These are phyloP conservation scores for Phytophthora sp. DNA, from an alignment of 352 stramenopile genomes.

Conservation along the genomic window DNA sequence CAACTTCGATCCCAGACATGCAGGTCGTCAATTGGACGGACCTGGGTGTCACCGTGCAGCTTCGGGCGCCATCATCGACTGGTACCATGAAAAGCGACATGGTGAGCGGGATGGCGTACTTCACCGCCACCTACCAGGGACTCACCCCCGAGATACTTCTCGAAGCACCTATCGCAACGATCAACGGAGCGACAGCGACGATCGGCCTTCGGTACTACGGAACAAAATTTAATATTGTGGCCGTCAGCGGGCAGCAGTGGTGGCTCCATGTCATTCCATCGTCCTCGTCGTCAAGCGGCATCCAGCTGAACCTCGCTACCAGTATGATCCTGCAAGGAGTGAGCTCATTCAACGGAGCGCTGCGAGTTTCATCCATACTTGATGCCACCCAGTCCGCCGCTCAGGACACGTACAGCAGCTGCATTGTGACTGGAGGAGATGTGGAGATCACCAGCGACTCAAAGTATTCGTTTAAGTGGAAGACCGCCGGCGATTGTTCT, in stretches of 20 bases:
- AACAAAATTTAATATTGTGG: conserved; percentile 54
- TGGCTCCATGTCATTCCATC: conserved; percentile 54
- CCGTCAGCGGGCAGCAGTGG: conserved; percentile 65
- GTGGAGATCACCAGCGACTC: conserved; percentile 50
- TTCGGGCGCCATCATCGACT: conserved; percentile 32
- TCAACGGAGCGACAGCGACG: conserved; percentile 47
- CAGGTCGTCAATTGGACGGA: conserved; percentile 71
- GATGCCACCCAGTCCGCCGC: conserved; percentile 44
- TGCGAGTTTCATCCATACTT: conserved; percentile 54
- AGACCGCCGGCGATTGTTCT: conserved; percentile 57
- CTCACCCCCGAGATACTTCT: conserved; percentile 62
- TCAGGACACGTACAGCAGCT: conserved; percentile 72
- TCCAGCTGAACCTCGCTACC: conserved; percentile 50
- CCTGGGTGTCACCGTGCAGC: conserved; percentile 60
- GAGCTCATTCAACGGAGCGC: conserved; percentile 42
- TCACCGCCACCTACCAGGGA: conserved; percentile 57
- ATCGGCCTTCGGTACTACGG: conserved; percentile 38
- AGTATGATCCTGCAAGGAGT: conserved; percentile 48
- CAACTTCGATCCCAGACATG: conserved; percentile 41
- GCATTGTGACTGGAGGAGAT: conserved; percentile 57
- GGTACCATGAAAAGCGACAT: conserved; percentile 50
- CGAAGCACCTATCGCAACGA: conserved; percentile 54
- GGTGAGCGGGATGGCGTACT: conserved; percentile 80
- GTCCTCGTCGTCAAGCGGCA: conserved; percentile 9
- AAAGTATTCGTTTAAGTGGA: conserved; percentile 67